These are phyloP conservation scores for Metschnikowia arizonensis DNA, from an alignment of 805 yeast genomes.

Conservation along the genomic window DNA sequence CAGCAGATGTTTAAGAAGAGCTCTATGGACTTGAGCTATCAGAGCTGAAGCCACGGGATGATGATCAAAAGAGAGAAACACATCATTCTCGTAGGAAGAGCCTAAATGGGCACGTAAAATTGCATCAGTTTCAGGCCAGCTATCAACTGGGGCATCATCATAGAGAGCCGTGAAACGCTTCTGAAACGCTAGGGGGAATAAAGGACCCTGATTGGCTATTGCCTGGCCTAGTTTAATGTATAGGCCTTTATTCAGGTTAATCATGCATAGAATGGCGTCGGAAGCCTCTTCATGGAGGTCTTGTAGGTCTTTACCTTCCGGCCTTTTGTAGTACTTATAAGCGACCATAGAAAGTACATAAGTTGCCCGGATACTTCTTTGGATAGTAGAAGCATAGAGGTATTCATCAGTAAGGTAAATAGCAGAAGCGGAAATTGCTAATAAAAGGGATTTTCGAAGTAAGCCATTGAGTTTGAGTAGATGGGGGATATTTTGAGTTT, in stretches of 20 bases:
- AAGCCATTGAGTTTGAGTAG: no score
- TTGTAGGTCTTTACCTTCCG: conserved; percentile 35
- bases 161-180: conserved; percentile 53
- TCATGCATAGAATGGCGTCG: conserved; percentile 27
- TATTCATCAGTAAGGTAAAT: conserved; percentile 34
- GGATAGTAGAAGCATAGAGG: conserved; percentile 45
- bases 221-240: conserved; percentile 79
- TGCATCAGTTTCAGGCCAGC: conserved; percentile 44
- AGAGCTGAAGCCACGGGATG: conserved; percentile 71
- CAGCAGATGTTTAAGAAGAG: conserved; percentile 39
- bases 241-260: conserved; percentile 40
- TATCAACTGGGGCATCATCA: conserved; percentile 63
- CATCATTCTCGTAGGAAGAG: conserved; percentile 30
- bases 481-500: background rate
- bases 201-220: conserved; percentile 67
- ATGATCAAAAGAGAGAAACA: conserved; percentile 47
- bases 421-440: conserved; percentile 5
- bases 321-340: conserved; percentile 50
- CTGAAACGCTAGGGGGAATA: conserved; percentile 64
- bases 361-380: conserved; percentile 52
- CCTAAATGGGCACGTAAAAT: conserved; percentile 43
- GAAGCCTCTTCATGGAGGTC: conserved; percentile 60
- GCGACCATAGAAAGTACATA: conserved; percentile 49
- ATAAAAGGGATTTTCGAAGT: background rate
- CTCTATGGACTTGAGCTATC: conserved; percentile 67